Evolutionary conservation across 768 basidiomycete species (phyloP), one percentile per base, ranked within the genome.

Genomic region (Amanita rimosa): DNA sequence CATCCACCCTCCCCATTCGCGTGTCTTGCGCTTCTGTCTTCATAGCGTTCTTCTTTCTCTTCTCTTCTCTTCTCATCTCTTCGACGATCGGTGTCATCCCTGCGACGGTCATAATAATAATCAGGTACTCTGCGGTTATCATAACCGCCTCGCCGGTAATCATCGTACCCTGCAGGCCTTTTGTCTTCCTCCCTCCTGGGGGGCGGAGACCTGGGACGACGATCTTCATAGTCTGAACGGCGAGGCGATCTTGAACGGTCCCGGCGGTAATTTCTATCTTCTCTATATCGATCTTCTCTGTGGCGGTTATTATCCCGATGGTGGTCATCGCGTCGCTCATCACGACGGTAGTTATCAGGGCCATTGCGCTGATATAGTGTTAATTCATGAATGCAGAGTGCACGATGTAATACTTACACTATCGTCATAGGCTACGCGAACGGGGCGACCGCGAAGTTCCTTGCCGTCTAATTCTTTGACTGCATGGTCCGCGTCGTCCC

Each of bases 401-500:
- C 29, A 39, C 13, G 1, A 21, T 5, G 34, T 29, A 50, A 44
- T 10, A 60, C 78, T 37, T 58, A 85, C 83, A 53, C 71, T 72
- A 33, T 83, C 79, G 42, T 83, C 78, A 29, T 76, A 58, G 26
- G 75, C 71, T 24, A 95, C 85, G 49, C 82, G 80, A 47, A 92
- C 87, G 43, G 76, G 73, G 46, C 82, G 72, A 51, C 91, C 91
- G 55, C 91, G 87, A 39, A 96, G 80, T 55, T 96, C 93, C 55
- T 79, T 86, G 53, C 84, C 83, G 57, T 89, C 84, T 33, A 97
- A 71, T 29, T 85, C 83, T 61, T 81, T 85, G 56, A 93, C 79
- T n/a, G 95, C 95, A 54, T 86, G 83, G 35, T 97, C 93, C 39
- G 92, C 92, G 57, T 98, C 95, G 5, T 88, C 87, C 48, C 87